Percentiles rank a stretch among this genome's conserved stretches.
Evolutionary conservation across 1,284 basidiomycete species (phyloP).

Genomic region (Bothia castanella): DNA sequence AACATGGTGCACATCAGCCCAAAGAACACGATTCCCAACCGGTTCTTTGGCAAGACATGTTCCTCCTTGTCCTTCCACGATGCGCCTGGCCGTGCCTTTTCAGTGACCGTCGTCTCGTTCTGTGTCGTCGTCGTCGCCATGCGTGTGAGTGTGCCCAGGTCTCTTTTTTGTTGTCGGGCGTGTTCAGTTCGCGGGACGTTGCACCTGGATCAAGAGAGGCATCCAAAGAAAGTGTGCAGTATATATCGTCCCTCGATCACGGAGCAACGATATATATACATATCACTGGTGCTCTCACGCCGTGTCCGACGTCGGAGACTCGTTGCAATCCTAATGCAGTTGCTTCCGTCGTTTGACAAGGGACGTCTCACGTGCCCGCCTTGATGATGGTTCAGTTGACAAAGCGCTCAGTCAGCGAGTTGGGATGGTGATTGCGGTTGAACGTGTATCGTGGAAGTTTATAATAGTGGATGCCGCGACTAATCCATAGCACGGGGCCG

Average conservation of each 20-base stretch:
- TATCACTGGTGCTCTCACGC: neutral
- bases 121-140: constrained; percentile 8
- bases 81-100: constrained; percentile 39
- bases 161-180: neutral
- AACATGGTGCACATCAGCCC: constrained; percentile 56
- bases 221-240: neutral
- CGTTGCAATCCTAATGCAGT: neutral
- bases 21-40: constrained; percentile 49
- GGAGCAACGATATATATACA: too few relatives aligned
- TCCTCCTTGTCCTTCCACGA: constrained; percentile 54
- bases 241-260: neutral
- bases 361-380: neutral
- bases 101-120: constrained; percentile 24
- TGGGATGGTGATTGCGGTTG: too few relatives aligned
- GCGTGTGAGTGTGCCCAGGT: too few relatives aligned
- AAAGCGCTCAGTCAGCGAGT: neutral
- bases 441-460: too few relatives aligned
- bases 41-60: constrained; percentile 56
- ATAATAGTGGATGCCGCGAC: too few relatives aligned
- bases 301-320: neutral
- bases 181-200: neutral
- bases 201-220: neutral
- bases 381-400: constrained; percentile 1
- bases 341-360: neutral
- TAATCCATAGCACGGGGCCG: too few relatives aligned